Conservation (phyloP, 352 stramenopile species). For the Aphanomyces euteiches region DNA sequence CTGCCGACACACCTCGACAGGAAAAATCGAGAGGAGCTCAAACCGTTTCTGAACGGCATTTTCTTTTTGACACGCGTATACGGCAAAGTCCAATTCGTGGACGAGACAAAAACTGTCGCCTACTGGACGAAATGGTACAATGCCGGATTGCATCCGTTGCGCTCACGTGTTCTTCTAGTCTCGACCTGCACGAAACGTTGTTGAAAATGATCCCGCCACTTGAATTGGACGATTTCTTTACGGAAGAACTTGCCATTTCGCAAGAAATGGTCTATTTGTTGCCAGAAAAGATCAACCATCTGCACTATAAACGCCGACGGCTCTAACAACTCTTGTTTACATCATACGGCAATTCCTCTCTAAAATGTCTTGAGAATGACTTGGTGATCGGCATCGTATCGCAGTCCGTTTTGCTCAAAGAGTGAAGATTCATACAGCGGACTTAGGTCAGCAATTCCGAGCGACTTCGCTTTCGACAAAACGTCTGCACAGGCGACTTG, state of each 20-base stretch:
- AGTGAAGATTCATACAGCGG: slow-evolving; percentile 21
- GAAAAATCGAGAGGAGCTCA: slow-evolving; percentile 3
- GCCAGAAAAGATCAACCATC: slow-evolving; percentile 75
- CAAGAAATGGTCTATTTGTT: slow-evolving; percentile 59
- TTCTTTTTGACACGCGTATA: slow-evolving; percentile 45
- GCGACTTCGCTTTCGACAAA: slow-evolving; percentile 20
- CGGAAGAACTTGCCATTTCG: slow-evolving; percentile 55
- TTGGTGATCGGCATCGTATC: slow-evolving; percentile 19
- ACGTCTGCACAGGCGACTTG: slow-evolving; percentile 25
- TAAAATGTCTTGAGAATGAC: slow-evolving; percentile 31
- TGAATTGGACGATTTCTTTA: slow-evolving; percentile 35
- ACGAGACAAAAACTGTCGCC: slow-evolving; percentile 46
- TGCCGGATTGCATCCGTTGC: slow-evolving; percentile 44
- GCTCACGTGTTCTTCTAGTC: slow-evolving; percentile 27
- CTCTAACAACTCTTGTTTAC: slow-evolving; percentile 33
- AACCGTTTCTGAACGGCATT: slow-evolving; percentile 21
- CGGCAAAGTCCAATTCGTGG: slow-evolving; percentile 47
- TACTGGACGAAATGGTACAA: slow-evolving; percentile 61
- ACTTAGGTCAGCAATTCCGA: slow-evolving; percentile 25
- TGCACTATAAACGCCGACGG: slow-evolving; percentile 60
- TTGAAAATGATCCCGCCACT: slow-evolving; percentile 33
- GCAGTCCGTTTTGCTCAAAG: slow-evolving; percentile 19
- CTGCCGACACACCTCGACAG: slow-evolving; percentile 8
- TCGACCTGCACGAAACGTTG: slow-evolving; percentile 28
- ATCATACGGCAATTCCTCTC: not conserved